phyloP scores from a whole-genome alignment of 2,329 filamentous ascomycete genomes.

The Podosphaera xanthii region DNA sequence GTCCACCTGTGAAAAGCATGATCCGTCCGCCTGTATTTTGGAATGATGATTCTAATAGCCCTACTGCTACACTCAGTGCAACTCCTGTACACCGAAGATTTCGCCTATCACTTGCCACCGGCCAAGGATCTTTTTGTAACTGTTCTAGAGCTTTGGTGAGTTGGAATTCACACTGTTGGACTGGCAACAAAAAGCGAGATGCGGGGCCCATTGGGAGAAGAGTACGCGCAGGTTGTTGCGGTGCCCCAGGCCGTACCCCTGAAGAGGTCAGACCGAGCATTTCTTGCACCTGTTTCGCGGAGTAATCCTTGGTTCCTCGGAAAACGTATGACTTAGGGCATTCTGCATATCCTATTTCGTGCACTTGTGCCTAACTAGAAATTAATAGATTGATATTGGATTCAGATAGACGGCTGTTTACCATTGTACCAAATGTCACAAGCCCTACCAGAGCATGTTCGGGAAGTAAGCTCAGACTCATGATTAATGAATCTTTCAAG shows the following conservation, averaged over 20 bases:
- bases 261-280: conserved; percentile 74
- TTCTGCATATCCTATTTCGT: conserved; percentile 93
- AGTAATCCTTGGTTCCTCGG: conserved; percentile 90
- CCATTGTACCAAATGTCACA: conserved; percentile 85
- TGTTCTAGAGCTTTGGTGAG: conserved; percentile 90
- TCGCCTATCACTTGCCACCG: conserved; percentile 79
- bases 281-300: conserved; percentile 96
- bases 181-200: conserved; percentile 75
- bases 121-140: conserved; percentile 92
- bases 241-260: conserved; percentile 43
- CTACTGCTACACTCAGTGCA: conserved; percentile 84
- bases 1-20: conserved; percentile 91
- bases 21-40: conserved; percentile 86
- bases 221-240: conserved; percentile 52
- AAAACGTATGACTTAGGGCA: conserved; percentile 98
- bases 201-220: conserved; percentile 57
- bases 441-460: conserved; percentile 64
- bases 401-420: conserved; percentile 17
- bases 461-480: conserved; percentile 62
- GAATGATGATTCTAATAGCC: conserved; percentile 81
- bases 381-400: not conserved
- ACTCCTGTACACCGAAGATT: conserved; percentile 84
- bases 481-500: conserved; percentile 66
- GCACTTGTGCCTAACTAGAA: conserved; percentile 55
- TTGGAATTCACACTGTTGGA: conserved; percentile 91